Evolutionary conservation across 495 filamentous ascomycete species (phyloP), one percentile per base, ranked within the genome.

Genomic region (Trypethelium eluteriae): DNA sequence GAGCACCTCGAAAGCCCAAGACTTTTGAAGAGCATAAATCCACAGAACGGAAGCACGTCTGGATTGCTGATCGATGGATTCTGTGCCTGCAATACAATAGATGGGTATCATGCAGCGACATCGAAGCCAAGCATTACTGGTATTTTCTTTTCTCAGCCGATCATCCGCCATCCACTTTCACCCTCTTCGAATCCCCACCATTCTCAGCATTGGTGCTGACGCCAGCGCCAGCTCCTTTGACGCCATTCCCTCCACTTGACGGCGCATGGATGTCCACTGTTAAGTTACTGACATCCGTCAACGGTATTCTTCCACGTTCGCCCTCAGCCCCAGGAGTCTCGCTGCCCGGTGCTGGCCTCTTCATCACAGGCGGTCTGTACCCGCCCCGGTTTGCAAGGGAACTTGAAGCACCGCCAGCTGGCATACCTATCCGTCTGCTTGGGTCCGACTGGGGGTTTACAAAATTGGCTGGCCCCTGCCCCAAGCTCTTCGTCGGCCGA

Each of bases 351-450:
- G 16, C 62, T 25, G 80, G 78, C 53, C 84, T 77, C 70, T 86
- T 88, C 69, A 84, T 80, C 3, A 65, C 67, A 9, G 83, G 83
- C 32, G 85, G 85, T 62, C 83, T 83, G 65, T 88, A 90, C 65
- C 78, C 78, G 1, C 78, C 75, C 18, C 86, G 76, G 71, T 88
- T 89, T 38, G 75, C 79, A 35, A 85, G 72, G 10, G 85, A 85
- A 72, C 83, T 86, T 35, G 80, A 77, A 39, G 69, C 72, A 11
- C 39, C 64, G n/a, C 74, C 80, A 2, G 77, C 78, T 9, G 91
- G 91, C 62, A 87, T 89, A 2, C 91, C 92, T 61, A 96, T 89
- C 68, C 85, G 82, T 41, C 91, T 81, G 64, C 85, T 77, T 50
- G 84, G 75, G 68, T 92, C 89, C 4, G 87, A 71, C 50, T 87